Percentiles rank a stretch among this genome's conserved stretches.
These are phyloP conservation scores for Sclerospora graminicola DNA, from an alignment of 352 stramenopile species.

Conservation along the genomic window DNA sequence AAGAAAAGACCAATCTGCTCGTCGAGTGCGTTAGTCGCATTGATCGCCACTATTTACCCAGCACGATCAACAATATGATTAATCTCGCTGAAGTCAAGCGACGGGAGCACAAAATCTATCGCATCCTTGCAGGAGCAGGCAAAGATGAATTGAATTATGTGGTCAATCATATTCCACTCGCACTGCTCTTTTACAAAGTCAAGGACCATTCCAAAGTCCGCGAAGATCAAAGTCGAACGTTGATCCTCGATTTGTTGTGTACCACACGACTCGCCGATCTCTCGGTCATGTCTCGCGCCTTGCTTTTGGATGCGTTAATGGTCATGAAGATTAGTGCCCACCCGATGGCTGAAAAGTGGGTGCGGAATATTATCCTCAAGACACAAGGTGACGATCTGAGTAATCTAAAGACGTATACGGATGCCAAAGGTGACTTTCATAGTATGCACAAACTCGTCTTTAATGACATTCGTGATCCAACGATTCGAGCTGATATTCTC, in stretches of 20 bases:
- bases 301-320: conserved; percentile 94
- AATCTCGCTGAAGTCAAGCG: conserved; percentile 70
- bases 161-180: conserved; percentile 90
- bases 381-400: conserved; percentile 94
- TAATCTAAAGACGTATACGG: conserved; percentile 93
- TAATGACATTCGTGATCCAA: conserved; percentile 87
- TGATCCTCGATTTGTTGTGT: conserved; percentile 92
- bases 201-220: conserved; percentile 84
- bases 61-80: conserved; percentile 86
- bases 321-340: conserved; percentile 95
- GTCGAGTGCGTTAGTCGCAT: conserved; percentile 64
- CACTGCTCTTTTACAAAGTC: conserved; percentile 97
- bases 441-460: conserved; percentile 98
- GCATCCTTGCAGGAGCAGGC: conserved; percentile 90
- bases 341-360: conserved; percentile 90
- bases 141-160: conserved; percentile 96
- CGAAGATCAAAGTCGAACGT: conserved; percentile 82
- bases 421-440: conserved; percentile 94
- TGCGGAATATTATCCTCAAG: conserved; percentile 94
- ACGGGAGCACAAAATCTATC: conserved; percentile 93
- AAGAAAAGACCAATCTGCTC: conserved; percentile 69
- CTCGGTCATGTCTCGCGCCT: conserved; percentile 86
- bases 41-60: conserved; percentile 77
- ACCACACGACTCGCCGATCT: conserved; percentile 88
- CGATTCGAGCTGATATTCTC: conserved; percentile 90